Evolutionary conservation across 495 filamentous ascomycete species (phyloP).

Genomic region (Bacidia rubella): DNA sequence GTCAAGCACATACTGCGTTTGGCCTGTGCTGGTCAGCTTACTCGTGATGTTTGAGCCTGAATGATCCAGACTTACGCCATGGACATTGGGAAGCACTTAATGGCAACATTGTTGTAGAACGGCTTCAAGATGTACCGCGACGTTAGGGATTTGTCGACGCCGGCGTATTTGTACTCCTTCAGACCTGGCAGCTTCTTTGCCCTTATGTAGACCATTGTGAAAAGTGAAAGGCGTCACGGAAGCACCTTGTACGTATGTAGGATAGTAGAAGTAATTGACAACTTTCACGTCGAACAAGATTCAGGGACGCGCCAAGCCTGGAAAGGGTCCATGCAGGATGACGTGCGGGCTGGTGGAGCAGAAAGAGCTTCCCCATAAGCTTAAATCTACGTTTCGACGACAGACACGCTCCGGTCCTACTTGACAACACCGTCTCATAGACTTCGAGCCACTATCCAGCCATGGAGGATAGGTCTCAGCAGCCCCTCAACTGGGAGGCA

Average conservation of each 20-base stretch:
- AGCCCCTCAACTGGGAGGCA: constrained; percentile 60
- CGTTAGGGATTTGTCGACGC: constrained; percentile 75
- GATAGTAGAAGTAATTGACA: too few relatives aligned
- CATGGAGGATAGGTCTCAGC: constrained; percentile 36
- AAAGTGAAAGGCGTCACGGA: too few relatives aligned
- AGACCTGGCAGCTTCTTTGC: constrained; percentile 80
- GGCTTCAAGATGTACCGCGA: constrained; percentile 91
- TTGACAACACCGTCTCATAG: too few relatives aligned
- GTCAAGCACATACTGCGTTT: constrained; percentile 42
- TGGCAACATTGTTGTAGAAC: constrained; percentile 90
- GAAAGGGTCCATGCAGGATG: neutral
- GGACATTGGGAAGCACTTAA: constrained; percentile 82
- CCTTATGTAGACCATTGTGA: constrained; percentile 73
- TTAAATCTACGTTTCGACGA: neutral
- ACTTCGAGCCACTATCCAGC: too few relatives aligned
- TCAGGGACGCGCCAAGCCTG: neutral
- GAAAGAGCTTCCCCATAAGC: neutral
- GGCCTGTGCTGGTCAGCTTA: constrained; percentile 29
- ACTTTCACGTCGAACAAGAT: too few relatives aligned
- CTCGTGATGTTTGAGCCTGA: neutral
- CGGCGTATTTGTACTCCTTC: constrained; percentile 81
- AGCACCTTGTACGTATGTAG: too few relatives aligned
- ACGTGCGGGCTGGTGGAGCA: neutral
- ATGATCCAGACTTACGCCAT: constrained; percentile 58
- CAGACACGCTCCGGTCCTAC: neutral